Evolutionary conservation across 768 basidiomycete species (phyloP), one percentile per base, ranked within the genome.

Genomic region (Dioszegia hungarica): DNA sequence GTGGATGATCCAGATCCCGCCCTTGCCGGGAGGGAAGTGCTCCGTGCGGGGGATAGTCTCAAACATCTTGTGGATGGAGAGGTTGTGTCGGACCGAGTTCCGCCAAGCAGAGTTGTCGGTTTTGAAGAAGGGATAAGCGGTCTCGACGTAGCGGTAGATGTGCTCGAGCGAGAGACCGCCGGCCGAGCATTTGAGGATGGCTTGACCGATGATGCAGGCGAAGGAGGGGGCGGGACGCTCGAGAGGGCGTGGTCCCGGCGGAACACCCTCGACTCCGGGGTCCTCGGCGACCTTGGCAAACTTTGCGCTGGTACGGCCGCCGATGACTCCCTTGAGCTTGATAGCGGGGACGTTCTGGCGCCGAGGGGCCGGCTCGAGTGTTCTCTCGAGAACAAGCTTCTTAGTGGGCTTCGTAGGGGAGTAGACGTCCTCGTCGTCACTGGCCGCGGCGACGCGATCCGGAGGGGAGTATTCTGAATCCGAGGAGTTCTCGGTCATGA

Each of bases 71-170:
- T 93, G 94, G 2, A 92, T 90, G 62, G 89, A 91, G 24, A 98
- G 81, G 45, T 93, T 92, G 76, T 98, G 93, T n/a, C 94, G 84
- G 58, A 98, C 90, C 54, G 90, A 93, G 76, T 95, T 95, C 85
- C 93, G 92, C 94, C 94, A 98, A 5, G 91, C 94, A 3, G 87
- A 83, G 67, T 97, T 92, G 20, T 87, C 87, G 56, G 88, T 86
- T 76, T 90, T 90, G 79, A 90, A 99, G 72, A 86, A 85, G 6
- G 95, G 93, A 77, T 91, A 93, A 9, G 89, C 89, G 38, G 87
- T 88, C 43, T 89, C 90, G 68, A 99, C 93, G 83, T 84, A 99
- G 72, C 89, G 86, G 70, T 98, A 98, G 62, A 99, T 95, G 74
- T 98, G 91, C 73, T 93, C 89, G 24, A 98, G 81, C 1, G 90